These are phyloP conservation scores for Mycosphaerella arachidis DNA, from an alignment of 2,329 filamentous ascomycete genomes.

Conservation along the genomic window DNA sequence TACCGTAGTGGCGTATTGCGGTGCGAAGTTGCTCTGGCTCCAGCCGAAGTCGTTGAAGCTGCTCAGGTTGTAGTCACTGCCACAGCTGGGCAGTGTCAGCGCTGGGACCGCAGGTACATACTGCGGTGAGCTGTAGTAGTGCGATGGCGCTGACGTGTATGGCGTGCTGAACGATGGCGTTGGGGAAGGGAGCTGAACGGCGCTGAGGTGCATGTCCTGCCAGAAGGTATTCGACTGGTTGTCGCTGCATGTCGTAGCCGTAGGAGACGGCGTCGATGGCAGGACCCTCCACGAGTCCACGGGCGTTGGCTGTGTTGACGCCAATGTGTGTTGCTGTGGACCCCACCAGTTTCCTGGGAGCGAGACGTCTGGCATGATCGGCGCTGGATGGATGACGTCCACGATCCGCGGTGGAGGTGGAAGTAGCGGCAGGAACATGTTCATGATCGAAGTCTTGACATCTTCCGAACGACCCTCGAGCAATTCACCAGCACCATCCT, in stretches of 20 bases:
- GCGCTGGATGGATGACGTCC: conserved; percentile 81
- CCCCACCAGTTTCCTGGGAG: conserved; percentile 75
- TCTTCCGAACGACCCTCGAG: conserved; percentile 88
- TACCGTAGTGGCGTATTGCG: conserved; percentile 68
- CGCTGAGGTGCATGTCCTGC: conserved; percentile 71
- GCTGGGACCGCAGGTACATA: conserved; percentile 69
- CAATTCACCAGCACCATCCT: conserved; percentile 91
- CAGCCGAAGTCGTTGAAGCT: conserved; percentile 78
- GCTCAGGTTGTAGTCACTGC: conserved; percentile 57
- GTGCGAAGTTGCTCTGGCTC: conserved; percentile 79
- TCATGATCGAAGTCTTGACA: conserved; percentile 81
- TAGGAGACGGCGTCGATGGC: conserved; percentile 77
- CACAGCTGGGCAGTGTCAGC: conserved; percentile 83
- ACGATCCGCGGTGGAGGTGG: conserved; percentile 83
- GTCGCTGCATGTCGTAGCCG: conserved; percentile 64
- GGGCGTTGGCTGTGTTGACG: conserved; percentile 61
- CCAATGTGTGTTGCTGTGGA: conserved; percentile 55
- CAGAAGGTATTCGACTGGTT: conserved; percentile 68
- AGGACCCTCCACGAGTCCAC: conserved; percentile 89
- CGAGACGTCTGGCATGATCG: conserved; percentile 71
- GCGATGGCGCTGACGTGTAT: conserved; percentile 52
- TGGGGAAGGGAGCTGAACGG: conserved; percentile 69
- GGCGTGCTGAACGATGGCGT: conserved; percentile 76
- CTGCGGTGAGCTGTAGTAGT: conserved; percentile 76
- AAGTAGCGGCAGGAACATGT: conserved; percentile 77